Conservation (phyloP, 495 filamentous ascomycete genomes). For the Podospora australis region DNA sequence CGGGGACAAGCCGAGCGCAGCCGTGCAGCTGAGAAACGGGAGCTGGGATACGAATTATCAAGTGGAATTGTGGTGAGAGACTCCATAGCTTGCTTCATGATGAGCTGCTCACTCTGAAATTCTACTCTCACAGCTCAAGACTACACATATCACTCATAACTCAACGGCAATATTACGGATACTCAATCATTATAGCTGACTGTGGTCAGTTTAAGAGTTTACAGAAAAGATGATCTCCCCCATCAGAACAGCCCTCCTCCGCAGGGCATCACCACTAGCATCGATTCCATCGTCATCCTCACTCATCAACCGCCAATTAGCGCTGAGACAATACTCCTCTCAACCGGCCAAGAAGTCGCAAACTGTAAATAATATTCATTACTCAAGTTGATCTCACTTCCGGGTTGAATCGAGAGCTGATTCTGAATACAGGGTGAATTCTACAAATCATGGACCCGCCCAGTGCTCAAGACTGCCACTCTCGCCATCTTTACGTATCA, state of each 20-base stretch:
- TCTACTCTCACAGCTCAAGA: no score
- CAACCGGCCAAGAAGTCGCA: constrained; percentile 8
- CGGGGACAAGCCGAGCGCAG: no score
- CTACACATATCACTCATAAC: no score
- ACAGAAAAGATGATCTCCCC: background rate
- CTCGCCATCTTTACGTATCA: constrained; percentile 88
- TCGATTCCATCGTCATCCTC: background rate
- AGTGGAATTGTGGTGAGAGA: no score
- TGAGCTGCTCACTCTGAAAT: no score
- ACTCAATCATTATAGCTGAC: background rate
- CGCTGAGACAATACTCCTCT: constrained; percentile 10
- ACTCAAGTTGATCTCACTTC: no score
- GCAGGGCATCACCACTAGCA: constrained; percentile 4
- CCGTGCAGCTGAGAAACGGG: no score
- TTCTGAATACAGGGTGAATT: constrained; percentile 51
- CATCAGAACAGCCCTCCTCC: constrained; percentile 3
- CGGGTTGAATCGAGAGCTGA: no score
- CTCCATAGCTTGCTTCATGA: no score
- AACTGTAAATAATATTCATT: constrained; percentile 6
- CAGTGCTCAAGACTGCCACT: constrained; percentile 78
- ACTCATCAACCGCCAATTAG: background rate
- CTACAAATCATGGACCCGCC: constrained; percentile 72
- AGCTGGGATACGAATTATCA: no score
- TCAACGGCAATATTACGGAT: no score
- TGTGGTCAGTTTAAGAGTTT: background rate